Conservation (phyloP, 1,284 basidiomycete genomes). For the Quambalaria eucalypti region DNA sequence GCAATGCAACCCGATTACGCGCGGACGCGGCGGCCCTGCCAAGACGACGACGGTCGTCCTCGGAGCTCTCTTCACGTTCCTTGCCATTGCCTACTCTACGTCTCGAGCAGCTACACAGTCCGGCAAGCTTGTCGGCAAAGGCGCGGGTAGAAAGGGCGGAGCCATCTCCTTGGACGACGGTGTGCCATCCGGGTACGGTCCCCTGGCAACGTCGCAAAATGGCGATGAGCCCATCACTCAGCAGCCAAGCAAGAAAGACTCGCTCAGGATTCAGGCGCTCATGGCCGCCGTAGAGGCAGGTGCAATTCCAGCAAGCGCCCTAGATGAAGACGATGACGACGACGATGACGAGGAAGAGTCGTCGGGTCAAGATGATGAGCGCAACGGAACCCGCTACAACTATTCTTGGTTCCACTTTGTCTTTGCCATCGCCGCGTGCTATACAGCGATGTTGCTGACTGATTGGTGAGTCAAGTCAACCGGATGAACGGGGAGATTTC, state of each 20-base stretch:
- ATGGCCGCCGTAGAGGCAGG: conserved; percentile 91
- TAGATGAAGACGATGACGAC: conserved; percentile 61
- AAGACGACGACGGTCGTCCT: conserved; percentile 79
- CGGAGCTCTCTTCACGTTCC: conserved; percentile 90
- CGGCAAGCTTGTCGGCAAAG: conserved; percentile 67
- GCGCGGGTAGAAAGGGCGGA: not conserved
- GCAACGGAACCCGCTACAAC: conserved; percentile 92
- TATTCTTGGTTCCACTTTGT: conserved; percentile 99
- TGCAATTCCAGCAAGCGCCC: conserved; percentile 82
- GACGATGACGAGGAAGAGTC: conserved; percentile 65
- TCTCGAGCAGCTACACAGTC: conserved; percentile 90
- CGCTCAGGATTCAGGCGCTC: conserved; percentile 85
- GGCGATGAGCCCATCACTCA: conserved; percentile 59
- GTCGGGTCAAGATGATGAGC: conserved; percentile 71
- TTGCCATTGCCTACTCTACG: conserved; percentile 95
- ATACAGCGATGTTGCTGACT: conserved; percentile 94
- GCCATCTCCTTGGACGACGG: not conserved
- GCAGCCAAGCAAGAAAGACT: conserved; percentile 76
- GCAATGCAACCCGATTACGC: conserved; percentile 77
- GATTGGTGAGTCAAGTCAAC: conserved; percentile 68
- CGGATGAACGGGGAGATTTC: too few relatives aligned
- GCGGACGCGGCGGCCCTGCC: conserved; percentile 58
- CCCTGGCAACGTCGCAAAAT: conserved; percentile 25
- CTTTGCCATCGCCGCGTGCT: conserved; percentile 92
- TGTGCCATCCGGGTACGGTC: conserved; percentile 26